Evolutionary conservation across 331 rosid genomes (phyloP).

Genomic region (Malus hybrid): DNA sequence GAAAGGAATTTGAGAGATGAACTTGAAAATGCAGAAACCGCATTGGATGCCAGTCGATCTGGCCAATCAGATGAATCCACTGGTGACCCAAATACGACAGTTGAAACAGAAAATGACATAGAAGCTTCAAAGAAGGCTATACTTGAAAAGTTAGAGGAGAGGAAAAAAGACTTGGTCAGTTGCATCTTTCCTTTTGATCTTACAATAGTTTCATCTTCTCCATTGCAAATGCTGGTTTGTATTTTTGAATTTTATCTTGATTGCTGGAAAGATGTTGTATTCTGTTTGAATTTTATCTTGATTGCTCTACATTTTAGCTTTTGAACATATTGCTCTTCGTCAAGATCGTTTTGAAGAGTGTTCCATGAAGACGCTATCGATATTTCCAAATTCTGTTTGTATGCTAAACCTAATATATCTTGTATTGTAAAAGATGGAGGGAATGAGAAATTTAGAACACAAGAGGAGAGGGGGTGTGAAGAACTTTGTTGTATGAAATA

Average conservation of each 20-base stretch:
- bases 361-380: neutral
- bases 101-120: slow-evolving; percentile 29
- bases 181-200: slow-evolving; percentile 7
- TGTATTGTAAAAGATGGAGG: neutral
- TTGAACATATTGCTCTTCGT: slow-evolving; percentile 69
- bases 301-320: slow-evolving; percentile 71
- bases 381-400: neutral
- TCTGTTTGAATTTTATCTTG: slow-evolving; percentile 57
- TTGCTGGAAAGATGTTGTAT: slow-evolving; percentile 5
- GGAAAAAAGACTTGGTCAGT: slow-evolving; percentile 70
- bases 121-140: slow-evolving; percentile 35
- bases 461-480: no score
- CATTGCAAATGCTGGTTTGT: neutral
- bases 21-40: slow-evolving; percentile 31
- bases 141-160: slow-evolving; percentile 57
- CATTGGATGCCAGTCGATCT: slow-evolving; percentile 20
- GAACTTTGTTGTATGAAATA: neutral
- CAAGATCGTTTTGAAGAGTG: slow-evolving; percentile 38
- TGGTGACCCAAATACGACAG: slow-evolving; percentile 19
- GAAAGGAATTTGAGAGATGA: slow-evolving; percentile 50
- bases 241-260: neutral
- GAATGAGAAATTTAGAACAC: no score
- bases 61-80: slow-evolving; percentile 24
- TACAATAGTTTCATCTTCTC: neutral
- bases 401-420: neutral